Percentiles rank a stretch among this genome's conserved stretches.
Evolutionary conservation across 2,329 filamentous ascomycete genomes (phyloP).

Genomic region (Stylonectria norvegica): DNA sequence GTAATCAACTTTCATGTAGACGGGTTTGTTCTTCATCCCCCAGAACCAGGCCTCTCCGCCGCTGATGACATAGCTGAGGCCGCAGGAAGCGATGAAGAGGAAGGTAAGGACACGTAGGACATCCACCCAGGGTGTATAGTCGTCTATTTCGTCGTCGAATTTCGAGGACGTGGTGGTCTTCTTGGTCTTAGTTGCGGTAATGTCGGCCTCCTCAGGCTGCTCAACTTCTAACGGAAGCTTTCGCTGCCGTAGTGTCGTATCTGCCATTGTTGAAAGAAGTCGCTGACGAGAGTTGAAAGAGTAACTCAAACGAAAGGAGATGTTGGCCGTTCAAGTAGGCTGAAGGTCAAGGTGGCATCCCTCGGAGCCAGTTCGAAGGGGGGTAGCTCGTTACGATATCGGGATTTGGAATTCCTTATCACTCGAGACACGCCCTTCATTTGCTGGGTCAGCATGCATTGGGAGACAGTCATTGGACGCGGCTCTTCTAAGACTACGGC

Average conservation of each 20-base stretch:
- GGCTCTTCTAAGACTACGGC: conserved; percentile 13
- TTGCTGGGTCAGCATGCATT: conserved; percentile 19
- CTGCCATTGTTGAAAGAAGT: too few relatives aligned
- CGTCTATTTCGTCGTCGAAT: conserved; percentile 51
- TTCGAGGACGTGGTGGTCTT: conserved; percentile 16
- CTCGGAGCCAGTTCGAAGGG: too few relatives aligned
- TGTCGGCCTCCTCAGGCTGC: background rate
- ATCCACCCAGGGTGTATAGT: conserved; percentile 56
- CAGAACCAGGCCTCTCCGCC: conserved; percentile 67
- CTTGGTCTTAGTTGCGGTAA: conserved; percentile 11
- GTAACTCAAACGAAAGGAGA: background rate
- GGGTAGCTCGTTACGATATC: too few relatives aligned
- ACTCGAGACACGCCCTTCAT: conserved; percentile 14
- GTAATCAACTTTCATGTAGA: conserved; percentile 57
- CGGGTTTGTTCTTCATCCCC: conserved; percentile 58
- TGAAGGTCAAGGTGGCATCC: background rate
- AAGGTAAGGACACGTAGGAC: conserved; percentile 67
- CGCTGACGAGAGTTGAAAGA: conserved; percentile 7
- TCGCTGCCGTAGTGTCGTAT: conserved; percentile 43
- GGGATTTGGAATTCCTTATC: conserved; percentile 16
- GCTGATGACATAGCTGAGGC: conserved; percentile 73
- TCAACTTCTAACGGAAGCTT: conserved; percentile 32
- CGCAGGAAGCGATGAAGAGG: conserved; percentile 61
- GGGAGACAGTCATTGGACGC: conserved; percentile 15
- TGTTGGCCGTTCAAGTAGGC: background rate